Evolutionary conservation across 495 filamentous ascomycete species (phyloP).

Genomic region (Lasiosphaeria miniovina): DNA sequence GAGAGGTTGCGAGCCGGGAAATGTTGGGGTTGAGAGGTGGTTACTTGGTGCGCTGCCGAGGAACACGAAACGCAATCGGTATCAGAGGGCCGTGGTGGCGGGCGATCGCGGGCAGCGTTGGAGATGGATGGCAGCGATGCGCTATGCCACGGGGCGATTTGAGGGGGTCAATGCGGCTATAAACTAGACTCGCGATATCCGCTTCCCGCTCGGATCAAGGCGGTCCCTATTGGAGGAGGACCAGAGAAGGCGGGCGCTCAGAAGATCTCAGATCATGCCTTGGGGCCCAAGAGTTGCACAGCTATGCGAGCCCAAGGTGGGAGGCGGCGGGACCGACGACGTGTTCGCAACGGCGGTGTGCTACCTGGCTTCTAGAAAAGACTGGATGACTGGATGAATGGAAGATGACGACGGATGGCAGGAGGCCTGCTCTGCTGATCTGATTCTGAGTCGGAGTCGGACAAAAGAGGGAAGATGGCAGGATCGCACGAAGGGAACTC

Average conservation of each 20-base stretch:
- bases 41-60: slow-evolving; percentile 7
- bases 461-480: not conserved
- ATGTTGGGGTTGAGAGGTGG: not conserved
- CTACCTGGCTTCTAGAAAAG: not conserved
- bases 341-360: not conserved
- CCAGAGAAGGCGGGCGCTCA: slow-evolving; percentile 3
- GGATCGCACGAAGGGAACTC: too few species aligned
- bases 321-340: not conserved
- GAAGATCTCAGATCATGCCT: slow-evolving; percentile 1
- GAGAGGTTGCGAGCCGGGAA: not conserved
- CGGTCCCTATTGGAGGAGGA: slow-evolving; percentile 6
- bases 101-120: slow-evolving; percentile 1
- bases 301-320: not conserved
- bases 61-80: slow-evolving; percentile 14
- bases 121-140: not conserved
- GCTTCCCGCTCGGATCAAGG: not conserved
- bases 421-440: not conserved
- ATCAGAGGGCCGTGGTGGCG: slow-evolving; percentile 8
- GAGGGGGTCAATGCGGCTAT: slow-evolving; percentile 14
- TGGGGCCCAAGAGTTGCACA: slow-evolving; percentile 1
- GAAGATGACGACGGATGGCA: not conserved
- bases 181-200: not conserved
- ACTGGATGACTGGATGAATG: not conserved
- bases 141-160: not conserved
- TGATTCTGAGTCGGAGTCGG: not conserved